phyloP scores from a whole-genome alignment of 179 eudicot genomes.

The Spinacia oleracea region DNA sequence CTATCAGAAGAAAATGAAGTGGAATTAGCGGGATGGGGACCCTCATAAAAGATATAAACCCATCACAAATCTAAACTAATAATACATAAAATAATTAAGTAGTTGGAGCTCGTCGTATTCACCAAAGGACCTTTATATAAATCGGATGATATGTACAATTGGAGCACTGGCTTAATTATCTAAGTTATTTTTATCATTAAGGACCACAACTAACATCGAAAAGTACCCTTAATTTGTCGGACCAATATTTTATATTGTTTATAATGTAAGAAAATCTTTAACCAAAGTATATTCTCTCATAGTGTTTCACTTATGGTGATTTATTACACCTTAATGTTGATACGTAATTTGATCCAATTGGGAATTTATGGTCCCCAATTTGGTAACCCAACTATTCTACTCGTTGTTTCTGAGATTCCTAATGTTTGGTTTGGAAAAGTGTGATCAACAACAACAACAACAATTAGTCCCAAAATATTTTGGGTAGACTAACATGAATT shows the following conservation, averaged over 20 bases:
- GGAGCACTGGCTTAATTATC: constrained; percentile 13
- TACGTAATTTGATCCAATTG: no score
- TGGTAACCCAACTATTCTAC: no score
- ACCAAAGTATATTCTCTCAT: neutral
- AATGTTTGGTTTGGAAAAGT: neutral
- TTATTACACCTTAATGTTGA: no score
- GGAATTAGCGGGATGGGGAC: constrained; percentile 20
- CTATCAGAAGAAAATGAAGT: neutral
- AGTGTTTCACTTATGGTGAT: no score
- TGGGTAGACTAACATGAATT: no score
- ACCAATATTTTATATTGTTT: no score
- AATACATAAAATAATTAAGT: neutral
- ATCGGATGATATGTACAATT: constrained; percentile 12
- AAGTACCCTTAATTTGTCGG: neutral
- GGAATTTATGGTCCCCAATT: no score
- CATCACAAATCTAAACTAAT: constrained; percentile 16
- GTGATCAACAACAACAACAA: no score
- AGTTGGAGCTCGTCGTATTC: constrained; percentile 10
- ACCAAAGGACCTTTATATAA: constrained; percentile 15
- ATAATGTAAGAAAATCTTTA: neutral
- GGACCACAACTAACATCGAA: neutral
- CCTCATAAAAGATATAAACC: neutral
- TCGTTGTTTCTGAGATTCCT: no score
- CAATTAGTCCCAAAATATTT: no score
- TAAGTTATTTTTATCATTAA: neutral